Conservation (phyloP, 495 filamentous ascomycete species). For the Thermothielavioides terrestris region DNA sequence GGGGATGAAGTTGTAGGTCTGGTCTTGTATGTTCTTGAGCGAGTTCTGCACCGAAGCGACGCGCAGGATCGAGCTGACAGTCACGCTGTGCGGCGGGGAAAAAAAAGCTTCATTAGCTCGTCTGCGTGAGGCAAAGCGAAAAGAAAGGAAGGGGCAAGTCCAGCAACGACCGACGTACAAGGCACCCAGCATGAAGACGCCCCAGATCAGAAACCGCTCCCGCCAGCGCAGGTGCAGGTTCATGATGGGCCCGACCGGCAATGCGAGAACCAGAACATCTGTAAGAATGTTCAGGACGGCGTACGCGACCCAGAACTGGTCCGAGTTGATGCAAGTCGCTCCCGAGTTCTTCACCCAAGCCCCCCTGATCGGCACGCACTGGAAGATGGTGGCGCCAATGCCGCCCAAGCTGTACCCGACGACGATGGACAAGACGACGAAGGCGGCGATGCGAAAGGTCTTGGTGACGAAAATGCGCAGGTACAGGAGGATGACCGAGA, state of each 20-base stretch:
- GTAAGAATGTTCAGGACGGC: slow-evolving; percentile 47
- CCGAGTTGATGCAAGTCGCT: slow-evolving; percentile 43
- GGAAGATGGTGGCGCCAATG: slow-evolving; percentile 25
- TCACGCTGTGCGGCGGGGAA: not conserved
- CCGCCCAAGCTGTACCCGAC: slow-evolving; percentile 22
- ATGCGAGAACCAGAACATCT: slow-evolving; percentile 44
- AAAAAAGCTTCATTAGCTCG: too few relatives aligned
- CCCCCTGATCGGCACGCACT: slow-evolving; percentile 32
- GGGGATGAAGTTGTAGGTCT: slow-evolving; percentile 1
- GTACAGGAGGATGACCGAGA: slow-evolving; percentile 29
- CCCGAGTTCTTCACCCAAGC: slow-evolving; percentile 44
- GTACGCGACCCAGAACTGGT: slow-evolving; percentile 42
- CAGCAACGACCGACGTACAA: too few relatives aligned
- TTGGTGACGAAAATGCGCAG: slow-evolving; percentile 25
- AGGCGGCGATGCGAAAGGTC: slow-evolving; percentile 22
- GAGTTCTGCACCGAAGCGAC: slow-evolving; percentile 1
- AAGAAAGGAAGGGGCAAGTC: too few relatives aligned
- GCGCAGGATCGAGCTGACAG: slow-evolving; percentile 5
- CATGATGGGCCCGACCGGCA: slow-evolving; percentile 31
- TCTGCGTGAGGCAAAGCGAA: too few relatives aligned
- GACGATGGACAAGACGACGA: slow-evolving; percentile 15
- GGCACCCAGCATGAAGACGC: not conserved
- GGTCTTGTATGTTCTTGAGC: not conserved
- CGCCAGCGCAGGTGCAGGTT: not conserved
- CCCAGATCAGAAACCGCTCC: not conserved